Base-by-base conservation (phyloP, 2,329 filamentous ascomycete species). In the Alternaria sp. region DNA sequence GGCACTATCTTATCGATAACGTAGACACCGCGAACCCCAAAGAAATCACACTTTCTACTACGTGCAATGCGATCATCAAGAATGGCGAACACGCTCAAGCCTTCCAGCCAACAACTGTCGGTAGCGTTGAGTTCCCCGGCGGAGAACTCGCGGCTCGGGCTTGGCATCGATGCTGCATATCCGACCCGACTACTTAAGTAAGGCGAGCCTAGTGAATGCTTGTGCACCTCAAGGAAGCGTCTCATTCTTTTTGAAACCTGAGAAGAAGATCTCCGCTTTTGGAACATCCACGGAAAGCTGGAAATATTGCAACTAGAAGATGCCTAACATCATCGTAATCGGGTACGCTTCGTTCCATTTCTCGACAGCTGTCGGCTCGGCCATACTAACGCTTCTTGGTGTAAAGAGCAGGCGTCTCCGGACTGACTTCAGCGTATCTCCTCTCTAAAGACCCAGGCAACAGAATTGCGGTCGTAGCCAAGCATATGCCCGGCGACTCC, bases 401-500 rank as follows among this genome's bases (percentile, higher is more conserved):
- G 30, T 43, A n/a, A 53, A 89, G 87, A 53, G 89, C 89, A 58
- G 88, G 89, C 44, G 88, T 91, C 3, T 84, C 87, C 28, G 89
- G 88, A n/a, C 82, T 91, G 56, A 91, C 89, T 3, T 89, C 87
- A 2, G 89, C 89, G 21, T 82, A 89, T 26, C 78, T 88, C 7
- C 80, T 91, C 14, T 88, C 88, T 3, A 51, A 51, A 33, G 49
- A 51, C 11, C 28, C 20, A 51, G n/a, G 28, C 4, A 51, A 12
- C 15, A 23, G 33, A 21, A 53, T 53, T 33, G 30, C 28, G 3
- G 84, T 96, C 46, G 84, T 93, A 37, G 90, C 92, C 7, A 96
- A 96, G 77, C 92, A 96, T 78, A 96, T 97, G 92, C 94, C 94
- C 0, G 94, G 94, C 28, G 94, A 97, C 82, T 96, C 94, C 79